Evolutionary conservation across 441 rosid species (phyloP), one percentile per base, ranked within the genome.

Genomic region (Bruguiera hainesii): DNA sequence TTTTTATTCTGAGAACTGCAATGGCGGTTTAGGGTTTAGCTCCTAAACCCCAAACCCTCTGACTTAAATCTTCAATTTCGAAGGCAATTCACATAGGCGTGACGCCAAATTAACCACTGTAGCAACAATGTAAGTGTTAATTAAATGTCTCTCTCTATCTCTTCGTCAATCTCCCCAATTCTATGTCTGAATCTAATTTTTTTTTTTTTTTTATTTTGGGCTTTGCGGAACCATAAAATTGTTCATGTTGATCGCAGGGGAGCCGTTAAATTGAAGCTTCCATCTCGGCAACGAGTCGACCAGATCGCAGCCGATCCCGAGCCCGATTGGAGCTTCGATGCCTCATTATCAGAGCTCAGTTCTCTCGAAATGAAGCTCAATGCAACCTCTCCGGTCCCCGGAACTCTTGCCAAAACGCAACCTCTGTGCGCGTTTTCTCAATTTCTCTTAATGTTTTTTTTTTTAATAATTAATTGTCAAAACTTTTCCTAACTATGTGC

Each of bases 271-370:
- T 76, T 93, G 78, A 89, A 86, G 57, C 80, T 83, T 74, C 90
- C 73, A 16, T 81, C 86, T 42, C 91, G 89, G 0, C 79, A 66
- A 29, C 84, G 61, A 4, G 85, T 85, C n/a, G 70, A 86, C 56
- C 89, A 85, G 58, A 76, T 90, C 68, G 66, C 78, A 7, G 72
- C 74, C 50, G 97, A 94, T 29, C 99, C 96, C 0, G 85, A 89
- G 9, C 90, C 90, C 4, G 75, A 91, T 67, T 94, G 98, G 98
- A 81, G 80, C 65, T 83, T 89, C 26, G 75, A 77, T 50, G 52
- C 82, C 48, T 71, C 89, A 39, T 73, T 86, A 30, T 78, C 85
- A 6, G 96, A 88, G 81, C 83, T 94, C 37, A 62, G 79, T 61
- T 84, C 89, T 2, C 79, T 91, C 63, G 97, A 89, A 66, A 74